These are phyloP conservation scores for Cytospora mali DNA, from an alignment of 2,329 filamentous ascomycete species.

Conservation along the genomic window DNA sequence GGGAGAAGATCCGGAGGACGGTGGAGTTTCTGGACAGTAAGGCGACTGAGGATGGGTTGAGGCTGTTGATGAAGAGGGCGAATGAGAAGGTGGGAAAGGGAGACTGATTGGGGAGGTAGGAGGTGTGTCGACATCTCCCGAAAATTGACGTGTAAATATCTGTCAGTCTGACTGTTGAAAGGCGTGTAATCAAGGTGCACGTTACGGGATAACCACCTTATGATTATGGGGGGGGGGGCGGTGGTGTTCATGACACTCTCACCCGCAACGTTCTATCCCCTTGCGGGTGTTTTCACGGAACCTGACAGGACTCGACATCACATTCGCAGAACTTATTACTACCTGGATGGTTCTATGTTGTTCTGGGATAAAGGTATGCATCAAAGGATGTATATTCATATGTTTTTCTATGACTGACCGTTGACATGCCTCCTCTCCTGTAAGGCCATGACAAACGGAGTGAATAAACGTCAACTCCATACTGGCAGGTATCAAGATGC, in stretches of 20 bases:
- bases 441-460: neutral
- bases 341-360: neutral
- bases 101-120: neutral
- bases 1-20: slow-evolving; percentile 16
- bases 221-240: too few relatives aligned
- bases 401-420: neutral
- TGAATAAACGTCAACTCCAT: neutral
- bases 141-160: neutral
- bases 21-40: slow-evolving; percentile 26
- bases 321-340: too few relatives aligned
- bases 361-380: neutral
- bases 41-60: slow-evolving; percentile 1
- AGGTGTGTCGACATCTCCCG: neutral
- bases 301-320: too few relatives aligned
- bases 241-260: too few relatives aligned
- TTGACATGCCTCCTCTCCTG: neutral
- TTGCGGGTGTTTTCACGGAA: too few relatives aligned
- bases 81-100: slow-evolving; percentile 7
- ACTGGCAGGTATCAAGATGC: neutral
- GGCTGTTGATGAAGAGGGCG: slow-evolving; percentile 7
- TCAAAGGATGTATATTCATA: neutral
- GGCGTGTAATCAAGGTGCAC: too few relatives aligned
- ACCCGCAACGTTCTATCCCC: too few relatives aligned
- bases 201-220: too few relatives aligned
- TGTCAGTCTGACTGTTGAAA: too few relatives aligned